Conservation (phyloP, 169 alveolate species). For the Babesia microti region DNA sequence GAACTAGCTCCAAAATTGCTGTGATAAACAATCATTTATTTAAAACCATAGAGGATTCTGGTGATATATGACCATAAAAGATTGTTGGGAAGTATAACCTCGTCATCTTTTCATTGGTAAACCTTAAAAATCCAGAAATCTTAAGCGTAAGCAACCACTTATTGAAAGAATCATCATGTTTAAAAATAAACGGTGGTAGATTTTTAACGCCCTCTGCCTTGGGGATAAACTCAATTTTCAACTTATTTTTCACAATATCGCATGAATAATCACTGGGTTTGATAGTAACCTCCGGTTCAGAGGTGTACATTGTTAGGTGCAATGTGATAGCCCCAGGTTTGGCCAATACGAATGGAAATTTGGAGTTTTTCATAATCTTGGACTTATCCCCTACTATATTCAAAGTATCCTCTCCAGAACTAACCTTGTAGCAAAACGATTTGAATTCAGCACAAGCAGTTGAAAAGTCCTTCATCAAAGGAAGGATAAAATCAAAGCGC, state of each 20-base stretch:
- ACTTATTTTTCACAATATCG: conserved; percentile 21
- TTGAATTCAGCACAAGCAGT: conserved; percentile 6
- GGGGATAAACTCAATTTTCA: conserved; percentile 28
- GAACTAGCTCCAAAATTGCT: conserved; percentile 7
- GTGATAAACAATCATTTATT: conserved; percentile 7
- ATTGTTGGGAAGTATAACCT: conserved; percentile 47
- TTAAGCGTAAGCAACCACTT: conserved; percentile 54
- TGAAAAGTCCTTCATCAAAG: conserved; percentile 50
- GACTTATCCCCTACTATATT: no score
- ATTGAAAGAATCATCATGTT: conserved; percentile 39
- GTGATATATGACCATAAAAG: conserved; percentile 52
- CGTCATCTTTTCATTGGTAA: conserved; percentile 14
- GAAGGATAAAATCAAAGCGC: conserved; percentile 48
- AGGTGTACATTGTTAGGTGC: conserved; percentile 46
- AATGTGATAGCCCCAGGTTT: conserved; percentile 41
- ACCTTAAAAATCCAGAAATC: conserved; percentile 50
- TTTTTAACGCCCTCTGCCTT: conserved; percentile 14
- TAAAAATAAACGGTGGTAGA: conserved; percentile 13
- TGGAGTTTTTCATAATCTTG: conserved; percentile 20
- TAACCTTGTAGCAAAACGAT: conserved; percentile 2
- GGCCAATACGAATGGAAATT: conserved; percentile 46
- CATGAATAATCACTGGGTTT: conserved; percentile 35
- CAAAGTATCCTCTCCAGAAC: no score
- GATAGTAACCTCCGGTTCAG: conserved; percentile 37
- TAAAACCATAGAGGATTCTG: conserved; percentile 44